Conservation (phyloP, 2,329 filamentous ascomycete genomes). For the Sarocladium brachiariae region DNA sequence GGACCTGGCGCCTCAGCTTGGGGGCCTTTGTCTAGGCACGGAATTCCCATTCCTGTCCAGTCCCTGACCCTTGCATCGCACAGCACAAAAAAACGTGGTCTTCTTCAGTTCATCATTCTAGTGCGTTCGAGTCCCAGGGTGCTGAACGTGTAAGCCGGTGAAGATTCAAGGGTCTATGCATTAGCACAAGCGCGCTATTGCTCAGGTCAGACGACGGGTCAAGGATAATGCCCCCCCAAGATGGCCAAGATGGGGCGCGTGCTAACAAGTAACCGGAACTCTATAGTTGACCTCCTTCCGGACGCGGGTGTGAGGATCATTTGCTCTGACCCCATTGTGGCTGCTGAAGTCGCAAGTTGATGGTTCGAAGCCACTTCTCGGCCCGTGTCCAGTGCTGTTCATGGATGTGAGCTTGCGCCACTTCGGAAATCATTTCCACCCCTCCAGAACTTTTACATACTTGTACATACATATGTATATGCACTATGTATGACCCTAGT, state of each 20-base stretch:
- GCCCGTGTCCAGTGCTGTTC: too few relatives aligned
- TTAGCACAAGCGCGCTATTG: constrained; percentile 5
- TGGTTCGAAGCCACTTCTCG: background rate
- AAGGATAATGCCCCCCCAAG: too few relatives aligned
- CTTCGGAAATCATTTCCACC: too few relatives aligned
- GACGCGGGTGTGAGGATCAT: background rate
- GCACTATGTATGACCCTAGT: too few relatives aligned
- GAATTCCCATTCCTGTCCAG: background rate
- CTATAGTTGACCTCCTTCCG: background rate
- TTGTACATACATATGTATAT: too few relatives aligned
- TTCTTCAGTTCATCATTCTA: background rate
- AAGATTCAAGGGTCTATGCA: constrained; percentile 4
- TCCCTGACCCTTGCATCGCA: background rate
- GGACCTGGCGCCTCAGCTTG: too few relatives aligned
- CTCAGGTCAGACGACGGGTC: background rate
- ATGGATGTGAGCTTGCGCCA: too few relatives aligned
- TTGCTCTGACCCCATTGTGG: background rate
- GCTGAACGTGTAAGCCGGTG: constrained; percentile 3
- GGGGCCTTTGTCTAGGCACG: background rate
- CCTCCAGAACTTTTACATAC: too few relatives aligned
- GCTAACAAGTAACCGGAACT: too few relatives aligned
- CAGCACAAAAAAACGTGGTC: background rate
- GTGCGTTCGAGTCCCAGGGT: background rate
- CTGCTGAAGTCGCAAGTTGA: background rate
- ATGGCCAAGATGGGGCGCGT: too few relatives aligned